A percentile compares a stretch with the other conserved stretches of the same genome.
These are phyloP conservation scores for Colletotrichum tofieldiae DNA, from an alignment of 2,329 filamentous ascomycete genomes.

Conservation along the genomic window DNA sequence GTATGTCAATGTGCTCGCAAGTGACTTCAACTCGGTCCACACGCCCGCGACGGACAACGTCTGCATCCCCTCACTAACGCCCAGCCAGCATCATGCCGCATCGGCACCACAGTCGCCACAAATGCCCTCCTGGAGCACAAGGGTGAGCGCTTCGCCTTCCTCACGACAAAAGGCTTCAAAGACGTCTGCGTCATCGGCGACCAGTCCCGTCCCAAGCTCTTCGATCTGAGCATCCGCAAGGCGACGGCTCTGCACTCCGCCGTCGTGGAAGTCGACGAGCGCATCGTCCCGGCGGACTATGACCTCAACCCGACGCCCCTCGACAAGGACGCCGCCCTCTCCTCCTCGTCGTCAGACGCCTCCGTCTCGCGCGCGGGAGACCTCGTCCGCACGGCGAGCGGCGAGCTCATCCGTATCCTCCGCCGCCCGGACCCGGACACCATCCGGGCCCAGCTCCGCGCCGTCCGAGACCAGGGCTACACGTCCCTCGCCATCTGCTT, in stretches of 20 bases:
- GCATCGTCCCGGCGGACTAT: slow-evolving; percentile 81
- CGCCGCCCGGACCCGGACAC: slow-evolving; percentile 65
- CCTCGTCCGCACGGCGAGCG: slow-evolving; percentile 74
- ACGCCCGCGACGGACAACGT: neutral
- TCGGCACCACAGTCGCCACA: slow-evolving; percentile 84
- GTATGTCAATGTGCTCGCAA: slow-evolving; percentile 38
- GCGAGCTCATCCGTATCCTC: slow-evolving; percentile 76
- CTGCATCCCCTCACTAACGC: slow-evolving; percentile 5
- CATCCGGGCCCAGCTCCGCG: slow-evolving; percentile 70
- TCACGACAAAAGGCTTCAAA: slow-evolving; percentile 79
- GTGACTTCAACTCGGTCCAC: neutral
- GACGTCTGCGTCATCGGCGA: slow-evolving; percentile 83
- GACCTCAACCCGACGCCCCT: slow-evolving; percentile 74
- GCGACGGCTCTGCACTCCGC: slow-evolving; percentile 77
- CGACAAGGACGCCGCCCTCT: slow-evolving; percentile 57
- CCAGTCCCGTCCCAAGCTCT: slow-evolving; percentile 80
- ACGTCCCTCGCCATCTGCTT: slow-evolving; percentile 70
- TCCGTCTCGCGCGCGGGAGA: slow-evolving; percentile 52
- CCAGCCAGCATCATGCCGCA: slow-evolving; percentile 76
- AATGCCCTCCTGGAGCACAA: slow-evolving; percentile 83
- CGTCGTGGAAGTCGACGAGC: slow-evolving; percentile 80
- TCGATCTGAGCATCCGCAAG: slow-evolving; percentile 78
- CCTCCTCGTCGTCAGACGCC: slow-evolving; percentile 52
- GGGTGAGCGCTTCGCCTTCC: slow-evolving; percentile 78
- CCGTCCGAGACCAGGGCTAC: slow-evolving; percentile 73